phyloP scores from a whole-genome alignment of 805 yeast species.

The Teunomyces atbi region DNA sequence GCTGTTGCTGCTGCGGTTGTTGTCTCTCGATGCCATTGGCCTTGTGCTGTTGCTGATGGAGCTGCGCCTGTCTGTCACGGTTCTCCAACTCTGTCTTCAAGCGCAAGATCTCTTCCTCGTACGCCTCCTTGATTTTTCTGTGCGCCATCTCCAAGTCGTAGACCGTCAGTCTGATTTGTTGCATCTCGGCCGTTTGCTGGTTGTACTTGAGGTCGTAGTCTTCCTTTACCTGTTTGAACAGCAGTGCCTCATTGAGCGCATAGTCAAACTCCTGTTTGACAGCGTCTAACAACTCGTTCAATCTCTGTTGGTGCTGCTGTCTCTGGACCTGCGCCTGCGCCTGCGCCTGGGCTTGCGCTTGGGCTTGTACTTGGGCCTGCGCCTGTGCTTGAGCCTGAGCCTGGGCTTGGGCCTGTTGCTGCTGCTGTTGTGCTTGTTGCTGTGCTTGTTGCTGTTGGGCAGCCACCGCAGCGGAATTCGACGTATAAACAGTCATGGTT shows the following conservation, averaged over 20 bases:
- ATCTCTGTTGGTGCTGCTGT: constrained; percentile 44
- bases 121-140: constrained; percentile 90
- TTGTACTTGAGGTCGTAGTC: constrained; percentile 86
- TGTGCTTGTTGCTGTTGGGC: constrained; percentile 26
- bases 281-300: constrained; percentile 85
- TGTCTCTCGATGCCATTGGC: constrained; percentile 18
- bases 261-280: constrained; percentile 88
- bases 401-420: constrained; percentile 9
- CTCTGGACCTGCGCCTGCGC: constrained; percentile 34
- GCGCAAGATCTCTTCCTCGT: constrained; percentile 87
- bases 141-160: constrained; percentile 93
- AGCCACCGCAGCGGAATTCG: constrained; percentile 31
- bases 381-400: constrained; percentile 10
- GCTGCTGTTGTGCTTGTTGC: constrained; percentile 25
- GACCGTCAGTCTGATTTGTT: constrained; percentile 90
- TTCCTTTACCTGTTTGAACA: constrained; percentile 85
- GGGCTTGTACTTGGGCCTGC: constrained; percentile 22
- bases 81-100: constrained; percentile 83
- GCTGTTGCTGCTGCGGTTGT: constrained; percentile 17
- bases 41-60: constrained; percentile 33
- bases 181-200: constrained; percentile 91
- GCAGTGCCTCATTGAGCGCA: constrained; percentile 80
- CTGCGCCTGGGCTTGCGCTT: constrained; percentile 17
- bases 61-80: constrained; percentile 59
- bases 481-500: constrained; percentile 34